Evolutionary conservation across 2,329 filamentous ascomycete species (phyloP).

Genomic region (Daldinia sp.): DNA sequence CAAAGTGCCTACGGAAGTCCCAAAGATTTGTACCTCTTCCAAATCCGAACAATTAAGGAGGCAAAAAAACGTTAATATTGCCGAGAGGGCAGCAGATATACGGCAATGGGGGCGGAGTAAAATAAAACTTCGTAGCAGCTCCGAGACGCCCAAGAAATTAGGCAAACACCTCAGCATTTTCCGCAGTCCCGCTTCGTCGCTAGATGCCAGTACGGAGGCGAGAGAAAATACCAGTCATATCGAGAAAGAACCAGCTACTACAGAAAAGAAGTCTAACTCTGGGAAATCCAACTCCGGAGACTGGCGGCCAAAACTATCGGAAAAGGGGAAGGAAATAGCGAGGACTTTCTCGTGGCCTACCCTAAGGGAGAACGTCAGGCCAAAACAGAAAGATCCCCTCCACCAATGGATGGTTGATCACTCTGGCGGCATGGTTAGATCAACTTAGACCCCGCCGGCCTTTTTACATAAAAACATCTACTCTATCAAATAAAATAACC

Average conservation of each 20-base stretch:
- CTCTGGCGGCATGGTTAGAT: conserved; percentile 38
- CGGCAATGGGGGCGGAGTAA: neutral
- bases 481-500: too few species aligned
- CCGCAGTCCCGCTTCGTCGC: neutral
- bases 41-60: neutral
- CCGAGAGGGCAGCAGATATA: neutral
- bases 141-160: neutral
- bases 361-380: conserved; percentile 3
- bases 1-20: neutral
- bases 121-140: neutral
- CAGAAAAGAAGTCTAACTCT: neutral
- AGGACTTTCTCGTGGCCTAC: conserved; percentile 4
- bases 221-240: neutral
- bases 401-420: conserved; percentile 43
- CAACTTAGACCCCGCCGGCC: neutral
- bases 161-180: neutral
- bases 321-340: conserved; percentile 7
- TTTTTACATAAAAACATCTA: too few species aligned
- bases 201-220: neutral
- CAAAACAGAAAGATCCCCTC: conserved; percentile 37
- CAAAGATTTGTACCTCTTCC: neutral
- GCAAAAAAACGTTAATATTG: neutral
- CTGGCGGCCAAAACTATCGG: conserved; percentile 18
- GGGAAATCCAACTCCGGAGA: neutral
- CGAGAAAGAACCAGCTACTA: neutral